Base-by-base conservation (phyloP, 2,329 filamentous ascomycete species). In the Xylariales sp. region DNA sequence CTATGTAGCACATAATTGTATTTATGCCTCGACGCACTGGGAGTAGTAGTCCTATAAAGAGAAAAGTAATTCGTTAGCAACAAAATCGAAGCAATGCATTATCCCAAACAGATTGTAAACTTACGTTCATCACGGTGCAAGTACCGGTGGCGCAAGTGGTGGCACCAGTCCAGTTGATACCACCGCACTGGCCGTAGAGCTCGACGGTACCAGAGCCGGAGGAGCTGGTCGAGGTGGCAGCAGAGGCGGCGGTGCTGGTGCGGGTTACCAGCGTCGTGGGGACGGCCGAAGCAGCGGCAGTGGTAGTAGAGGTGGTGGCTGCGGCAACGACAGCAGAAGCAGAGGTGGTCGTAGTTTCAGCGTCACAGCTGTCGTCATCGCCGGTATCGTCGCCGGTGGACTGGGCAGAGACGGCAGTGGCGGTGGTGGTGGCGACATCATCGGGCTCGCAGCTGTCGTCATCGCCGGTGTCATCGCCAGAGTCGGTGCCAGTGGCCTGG, bases 401-500 rank as follows among this genome's bases (percentile, higher is more conserved):
- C 39, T 51, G 25, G 30, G 40, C 14, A 17, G 35, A 11, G 47
- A 45, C 38, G 40, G 38, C 35, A 33, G 19, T 36, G 30, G 15
- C 12, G 25, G 27, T 38, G 17, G 19, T 4, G 17, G 36, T n/a
- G n/a, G 32, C n/a, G n/a, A n/a, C n/a, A n/a, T n/a, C n/a, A 44
- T 60, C 31, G 51, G 55, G 34, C 51, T 37, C 39, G 33, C 29
- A 31, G n/a, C 13, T 12, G 38, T 29, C 27, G 14, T 41, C 38
- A n/a, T 37, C 38, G 14, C 19, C 30, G 24, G 31, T 24, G 17
- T 17, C 18, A 10, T 51, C 21, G 46, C 54, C 29, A 48, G 56
- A n/a, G n/a, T n/a, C n/a, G n/a, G n/a, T n/a, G n/a, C n/a, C n/a
- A n/a, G n/a, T n/a, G n/a, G n/a, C n/a, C n/a, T n/a, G n/a, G n/a